Percentiles rank a stretch among this genome's conserved stretches.
These are phyloP conservation scores for Metarhizium guizhouense DNA, from an alignment of 2,329 filamentous ascomycete genomes.

Conservation along the genomic window DNA sequence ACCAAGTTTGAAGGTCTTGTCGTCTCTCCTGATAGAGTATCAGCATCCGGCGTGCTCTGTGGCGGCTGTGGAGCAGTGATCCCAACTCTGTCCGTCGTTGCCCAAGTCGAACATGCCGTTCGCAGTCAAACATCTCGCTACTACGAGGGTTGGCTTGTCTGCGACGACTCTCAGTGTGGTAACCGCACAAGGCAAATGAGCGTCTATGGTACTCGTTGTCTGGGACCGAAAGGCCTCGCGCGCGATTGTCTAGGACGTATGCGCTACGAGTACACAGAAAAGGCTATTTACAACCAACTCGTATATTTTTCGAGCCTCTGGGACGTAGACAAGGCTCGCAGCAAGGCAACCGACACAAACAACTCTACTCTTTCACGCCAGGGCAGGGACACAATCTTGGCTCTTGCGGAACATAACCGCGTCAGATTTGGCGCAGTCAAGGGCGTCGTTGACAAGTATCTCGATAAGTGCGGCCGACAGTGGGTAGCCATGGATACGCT, in stretches of 20 bases:
- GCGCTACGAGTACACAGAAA: conserved; percentile 80
- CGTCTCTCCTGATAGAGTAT: conserved; percentile 48
- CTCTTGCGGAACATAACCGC: conserved; percentile 75
- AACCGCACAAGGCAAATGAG: conserved; percentile 84
- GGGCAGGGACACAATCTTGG: conserved; percentile 56
- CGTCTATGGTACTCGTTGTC: conserved; percentile 83
- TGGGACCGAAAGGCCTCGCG: conserved; percentile 78
- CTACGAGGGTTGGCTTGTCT: conserved; percentile 87
- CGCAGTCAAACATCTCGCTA: conserved; percentile 71
- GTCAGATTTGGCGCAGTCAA: conserved; percentile 68
- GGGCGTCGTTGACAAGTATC: conserved; percentile 69
- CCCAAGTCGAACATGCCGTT: conserved; percentile 80
- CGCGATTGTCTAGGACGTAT: conserved; percentile 80
- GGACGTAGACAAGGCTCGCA: conserved; percentile 76
- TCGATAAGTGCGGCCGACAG: conserved; percentile 82
- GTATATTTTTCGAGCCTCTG: conserved; percentile 79
- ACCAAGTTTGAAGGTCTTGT: conserved; percentile 71
- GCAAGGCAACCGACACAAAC: conserved; percentile 36
- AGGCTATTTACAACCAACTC: conserved; percentile 89
- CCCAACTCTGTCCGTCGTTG: conserved; percentile 64
- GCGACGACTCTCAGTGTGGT: conserved; percentile 80
- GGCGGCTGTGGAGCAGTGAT: conserved; percentile 57
- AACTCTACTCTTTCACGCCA: conserved; percentile 38
- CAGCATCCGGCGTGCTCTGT: conserved; percentile 69
- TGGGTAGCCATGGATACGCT: conserved; percentile 92